phyloP scores from a whole-genome alignment of 1,284 basidiomycete species.

The Anthracocystis walkeri region DNA sequence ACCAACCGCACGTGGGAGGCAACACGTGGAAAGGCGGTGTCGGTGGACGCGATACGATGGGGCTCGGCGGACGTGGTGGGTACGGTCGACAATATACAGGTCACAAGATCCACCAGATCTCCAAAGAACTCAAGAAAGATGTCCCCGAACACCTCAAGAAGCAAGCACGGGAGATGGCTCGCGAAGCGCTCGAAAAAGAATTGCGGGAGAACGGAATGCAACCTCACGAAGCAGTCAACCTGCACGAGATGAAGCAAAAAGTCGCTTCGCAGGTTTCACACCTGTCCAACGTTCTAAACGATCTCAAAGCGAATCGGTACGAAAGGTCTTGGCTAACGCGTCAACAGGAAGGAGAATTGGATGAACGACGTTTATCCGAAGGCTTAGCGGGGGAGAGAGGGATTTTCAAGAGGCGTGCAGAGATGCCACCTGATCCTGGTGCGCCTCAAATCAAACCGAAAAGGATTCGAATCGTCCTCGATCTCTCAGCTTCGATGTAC shows the following conservation, averaged over 20 bases:
- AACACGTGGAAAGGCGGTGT: slow-evolving; percentile 70
- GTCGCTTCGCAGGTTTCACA: slow-evolving; percentile 62
- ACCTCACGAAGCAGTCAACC: slow-evolving; percentile 63
- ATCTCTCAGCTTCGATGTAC: slow-evolving; percentile 67
- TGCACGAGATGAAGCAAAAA: slow-evolving; percentile 64
- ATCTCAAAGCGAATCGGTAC: slow-evolving; percentile 69
- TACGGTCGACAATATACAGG: slow-evolving; percentile 65
- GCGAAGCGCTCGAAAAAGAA: slow-evolving; percentile 67
- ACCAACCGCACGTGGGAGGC: slow-evolving; percentile 68
- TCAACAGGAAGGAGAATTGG: slow-evolving; percentile 70
- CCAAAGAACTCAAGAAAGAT: slow-evolving; percentile 66
- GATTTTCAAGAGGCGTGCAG: slow-evolving; percentile 68
- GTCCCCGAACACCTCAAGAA: slow-evolving; percentile 69
- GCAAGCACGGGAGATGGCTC: slow-evolving; percentile 70
- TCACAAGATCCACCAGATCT: slow-evolving; percentile 68
- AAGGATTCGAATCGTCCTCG: slow-evolving; percentile 69
- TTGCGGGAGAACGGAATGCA: slow-evolving; percentile 67
- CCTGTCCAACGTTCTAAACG: slow-evolving; percentile 63
- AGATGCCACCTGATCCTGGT: slow-evolving; percentile 66
- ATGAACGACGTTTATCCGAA: slow-evolving; percentile 68
- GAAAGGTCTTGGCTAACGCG: slow-evolving; percentile 70
- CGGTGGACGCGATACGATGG: slow-evolving; percentile 69
- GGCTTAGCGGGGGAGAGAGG: slow-evolving; percentile 69
- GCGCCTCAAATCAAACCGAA: slow-evolving; percentile 70
- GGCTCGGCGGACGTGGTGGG: slow-evolving; percentile 68